Percentiles rank a stretch among this genome's conserved stretches.
Conservation (phyloP, 192 early-diverging fungal genomes). For the Glomus cerebriforme region DNA sequence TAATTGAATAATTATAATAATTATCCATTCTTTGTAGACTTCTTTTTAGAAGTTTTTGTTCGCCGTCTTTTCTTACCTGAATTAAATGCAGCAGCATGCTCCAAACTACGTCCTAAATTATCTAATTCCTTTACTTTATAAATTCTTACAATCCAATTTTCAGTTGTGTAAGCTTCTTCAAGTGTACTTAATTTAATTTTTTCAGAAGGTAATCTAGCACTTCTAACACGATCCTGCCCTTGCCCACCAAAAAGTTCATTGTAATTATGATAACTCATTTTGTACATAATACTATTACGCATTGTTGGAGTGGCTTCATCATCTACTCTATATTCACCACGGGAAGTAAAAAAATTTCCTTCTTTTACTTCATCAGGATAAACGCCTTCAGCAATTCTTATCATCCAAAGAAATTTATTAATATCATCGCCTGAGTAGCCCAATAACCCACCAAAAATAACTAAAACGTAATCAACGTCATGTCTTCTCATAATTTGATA, state of each 20-base stretch:
- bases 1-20: no score
- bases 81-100: conserved; percentile 63
- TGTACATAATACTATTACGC: conserved; percentile 94
- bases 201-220: conserved; percentile 68
- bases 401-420: conserved; percentile 99
- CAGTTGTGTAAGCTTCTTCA: conserved; percentile 92
- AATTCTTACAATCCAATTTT: conserved; percentile 98
- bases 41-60: not conserved
- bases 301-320: conserved; percentile 87
- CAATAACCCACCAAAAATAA: conserved; percentile 95
- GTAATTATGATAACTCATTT: conserved; percentile 97
- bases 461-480: conserved; percentile 97
- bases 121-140: conserved; percentile 98
- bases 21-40: not conserved
- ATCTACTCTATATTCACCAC: conserved; percentile 93
- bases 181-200: conserved; percentile 81
- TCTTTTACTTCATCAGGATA: conserved; percentile 96
- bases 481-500: conserved; percentile 89
- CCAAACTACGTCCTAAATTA: conserved; percentile 79
- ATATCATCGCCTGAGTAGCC: conserved; percentile 99
- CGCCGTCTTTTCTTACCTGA: conserved; percentile 40
- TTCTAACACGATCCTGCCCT: conserved; percentile 84
- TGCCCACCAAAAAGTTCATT: conserved; percentile 80
- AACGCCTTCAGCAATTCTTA: conserved; percentile 96
- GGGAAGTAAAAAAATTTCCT: conserved; percentile 79